Percentiles rank a stretch among this genome's conserved stretches.
phyloP scores from a whole-genome alignment of 768 basidiomycete species.

The Pleurotus djamor region DNA sequence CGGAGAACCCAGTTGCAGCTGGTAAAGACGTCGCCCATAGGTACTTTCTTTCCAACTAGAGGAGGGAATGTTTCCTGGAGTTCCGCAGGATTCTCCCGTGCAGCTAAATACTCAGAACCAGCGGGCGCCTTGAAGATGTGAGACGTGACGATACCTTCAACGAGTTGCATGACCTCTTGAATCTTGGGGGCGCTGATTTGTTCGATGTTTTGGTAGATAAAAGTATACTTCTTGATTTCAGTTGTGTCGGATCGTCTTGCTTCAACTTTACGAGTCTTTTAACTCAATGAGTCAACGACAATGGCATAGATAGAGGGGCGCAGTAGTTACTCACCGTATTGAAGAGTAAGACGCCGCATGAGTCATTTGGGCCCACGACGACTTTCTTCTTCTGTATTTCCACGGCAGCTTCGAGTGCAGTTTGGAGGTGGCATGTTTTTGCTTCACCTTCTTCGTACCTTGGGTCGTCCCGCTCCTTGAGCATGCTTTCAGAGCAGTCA shows the following conservation, averaged over 20 bases:
- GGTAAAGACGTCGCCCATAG: constrained; percentile 89
- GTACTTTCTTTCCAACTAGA: constrained; percentile 51
- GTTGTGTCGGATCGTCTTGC: constrained; percentile 37
- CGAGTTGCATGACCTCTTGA: constrained; percentile 70
- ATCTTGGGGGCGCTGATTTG: constrained; percentile 81
- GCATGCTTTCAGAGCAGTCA: constrained; percentile 92
- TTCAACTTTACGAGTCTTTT: constrained; percentile 41
- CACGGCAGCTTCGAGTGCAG: constrained; percentile 80
- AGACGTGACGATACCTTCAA: constrained; percentile 58
- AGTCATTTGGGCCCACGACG: constrained; percentile 83
- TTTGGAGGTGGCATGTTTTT: constrained; percentile 74
- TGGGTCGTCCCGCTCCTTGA: constrained; percentile 62
- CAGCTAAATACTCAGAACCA: constrained; percentile 39
- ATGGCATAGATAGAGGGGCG: neutral
- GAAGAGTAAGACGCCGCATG: constrained; percentile 87
- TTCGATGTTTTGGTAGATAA: constrained; percentile 72
- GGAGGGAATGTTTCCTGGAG: constrained; percentile 66
- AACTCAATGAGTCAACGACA: neutral
- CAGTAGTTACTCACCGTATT: constrained; percentile 68
- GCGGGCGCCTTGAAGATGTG: neutral
- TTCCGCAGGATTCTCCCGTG: constrained; percentile 58
- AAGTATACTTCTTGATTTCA: constrained; percentile 69
- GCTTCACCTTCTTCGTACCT: constrained; percentile 50
- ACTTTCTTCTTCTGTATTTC: constrained; percentile 91
- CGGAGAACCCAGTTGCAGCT: constrained; percentile 89